phyloP scores from a whole-genome alignment of 345 rosid genomes.

The Zanthoxylum bungeanum region DNA sequence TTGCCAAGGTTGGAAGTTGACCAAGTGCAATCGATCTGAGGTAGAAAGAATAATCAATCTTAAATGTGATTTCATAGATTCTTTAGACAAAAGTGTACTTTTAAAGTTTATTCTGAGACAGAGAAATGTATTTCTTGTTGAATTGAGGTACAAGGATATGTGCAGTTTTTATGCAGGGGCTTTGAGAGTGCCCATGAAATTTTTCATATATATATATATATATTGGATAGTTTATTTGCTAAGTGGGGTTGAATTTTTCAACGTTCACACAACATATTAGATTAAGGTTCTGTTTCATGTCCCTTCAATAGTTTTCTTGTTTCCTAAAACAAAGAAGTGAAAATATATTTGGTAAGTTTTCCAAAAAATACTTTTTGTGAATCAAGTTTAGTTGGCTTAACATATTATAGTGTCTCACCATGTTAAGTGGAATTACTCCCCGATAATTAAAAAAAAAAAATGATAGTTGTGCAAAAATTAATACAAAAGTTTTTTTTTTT shows the following conservation, averaged over 20 bases:
- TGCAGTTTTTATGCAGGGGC: not conserved
- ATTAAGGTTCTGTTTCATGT: no score
- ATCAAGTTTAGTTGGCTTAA: no score
- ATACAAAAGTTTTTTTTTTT: no score
- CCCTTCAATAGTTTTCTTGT: no score
- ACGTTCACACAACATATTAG: no score
- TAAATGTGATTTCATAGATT: not conserved
- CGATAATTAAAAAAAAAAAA: no score
- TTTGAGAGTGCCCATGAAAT: not conserved
- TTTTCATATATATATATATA: not conserved
- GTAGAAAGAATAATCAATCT: conserved; percentile 6
- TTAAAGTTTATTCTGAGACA: not conserved
- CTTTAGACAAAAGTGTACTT: not conserved
- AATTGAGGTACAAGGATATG: not conserved
- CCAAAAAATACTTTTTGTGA: no score
- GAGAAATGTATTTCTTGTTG: not conserved
- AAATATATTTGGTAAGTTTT: no score
- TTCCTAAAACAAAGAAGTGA: no score
- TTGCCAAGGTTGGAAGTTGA: conserved; percentile 73
- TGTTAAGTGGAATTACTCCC: no score
- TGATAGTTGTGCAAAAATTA: no score
- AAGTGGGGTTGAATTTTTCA: not conserved
- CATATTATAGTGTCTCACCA: no score
- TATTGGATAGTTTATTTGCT: not conserved
- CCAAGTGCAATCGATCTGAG: not conserved